Evolutionary conservation across 2,329 filamentous ascomycete species (phyloP).

Genomic region (Ceratocystiopsis minuta): DNA sequence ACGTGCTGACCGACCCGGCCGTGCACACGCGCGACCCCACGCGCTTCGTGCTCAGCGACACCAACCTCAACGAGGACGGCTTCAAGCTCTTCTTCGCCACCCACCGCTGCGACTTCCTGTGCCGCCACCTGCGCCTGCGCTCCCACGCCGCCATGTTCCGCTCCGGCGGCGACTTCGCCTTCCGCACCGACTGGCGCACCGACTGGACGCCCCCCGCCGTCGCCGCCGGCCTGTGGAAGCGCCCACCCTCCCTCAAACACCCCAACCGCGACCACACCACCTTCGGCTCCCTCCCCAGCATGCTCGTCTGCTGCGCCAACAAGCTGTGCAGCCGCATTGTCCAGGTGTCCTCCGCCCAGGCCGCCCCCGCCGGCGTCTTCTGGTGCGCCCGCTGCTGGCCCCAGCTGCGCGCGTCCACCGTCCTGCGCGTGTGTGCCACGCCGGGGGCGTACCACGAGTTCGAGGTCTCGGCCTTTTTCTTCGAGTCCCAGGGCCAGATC

Average conservation of each 20-base stretch:
- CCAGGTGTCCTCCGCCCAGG: slow-evolving; percentile 10
- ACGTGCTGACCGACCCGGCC: slow-evolving; percentile 19
- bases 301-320: slow-evolving; percentile 19
- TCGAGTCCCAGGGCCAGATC: slow-evolving; percentile 16
- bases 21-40: slow-evolving; percentile 18
- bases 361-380: slow-evolving; percentile 11
- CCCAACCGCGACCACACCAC: too few species aligned
- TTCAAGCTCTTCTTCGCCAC: slow-evolving; percentile 22
- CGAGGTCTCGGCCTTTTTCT: slow-evolving; percentile 17
- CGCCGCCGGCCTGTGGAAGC: too few species aligned
- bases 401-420: slow-evolving; percentile 13
- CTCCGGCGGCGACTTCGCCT: slow-evolving; percentile 6
- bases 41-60: slow-evolving; percentile 17
- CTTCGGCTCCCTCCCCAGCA: not conserved
- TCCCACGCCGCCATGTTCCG: slow-evolving; percentile 11
- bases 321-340: slow-evolving; percentile 21
- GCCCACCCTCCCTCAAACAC: not conserved
- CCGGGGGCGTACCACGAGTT: slow-evolving; percentile 14
- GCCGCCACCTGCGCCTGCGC: slow-evolving; percentile 14
- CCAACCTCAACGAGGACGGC: slow-evolving; percentile 17
- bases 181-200: slow-evolving; percentile 16
- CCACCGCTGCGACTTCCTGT: slow-evolving; percentile 18
- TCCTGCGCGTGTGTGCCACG: slow-evolving; percentile 10
- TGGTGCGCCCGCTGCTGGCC: slow-evolving; percentile 19
- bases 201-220: slow-evolving; percentile 7